Conservation (phyloP, 2,329 filamentous ascomycete genomes). For the Lasiodiplodia citricola region DNA sequence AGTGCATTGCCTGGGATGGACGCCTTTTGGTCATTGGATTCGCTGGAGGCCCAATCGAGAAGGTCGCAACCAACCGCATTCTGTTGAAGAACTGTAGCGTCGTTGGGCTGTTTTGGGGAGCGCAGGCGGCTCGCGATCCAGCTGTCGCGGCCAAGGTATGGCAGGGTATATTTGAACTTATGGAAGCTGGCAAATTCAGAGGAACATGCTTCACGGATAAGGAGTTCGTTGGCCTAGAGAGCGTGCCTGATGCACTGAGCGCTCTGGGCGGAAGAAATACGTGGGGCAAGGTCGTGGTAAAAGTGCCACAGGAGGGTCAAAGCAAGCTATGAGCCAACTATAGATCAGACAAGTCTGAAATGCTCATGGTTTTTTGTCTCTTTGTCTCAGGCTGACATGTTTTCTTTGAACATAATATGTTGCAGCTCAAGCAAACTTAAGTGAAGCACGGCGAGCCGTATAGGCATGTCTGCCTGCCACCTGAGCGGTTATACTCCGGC, state of each 20-base stretch:
- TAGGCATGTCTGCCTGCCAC: neutral
- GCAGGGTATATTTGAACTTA: constrained; percentile 79
- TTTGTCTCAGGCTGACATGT: neutral
- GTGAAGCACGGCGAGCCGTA: too few species aligned
- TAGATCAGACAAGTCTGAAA: neutral
- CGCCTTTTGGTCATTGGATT: constrained; percentile 88
- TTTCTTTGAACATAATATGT: neutral
- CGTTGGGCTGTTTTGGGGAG: constrained; percentile 91
- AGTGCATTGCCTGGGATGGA: constrained; percentile 93
- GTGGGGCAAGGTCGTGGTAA: constrained; percentile 96
- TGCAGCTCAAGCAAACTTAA: neutral
- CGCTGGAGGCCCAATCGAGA: constrained; percentile 84
- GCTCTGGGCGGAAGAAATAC: constrained; percentile 81
- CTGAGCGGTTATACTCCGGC: neutral
- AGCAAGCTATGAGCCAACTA: constrained; percentile 39
- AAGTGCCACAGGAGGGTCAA: constrained; percentile 67
- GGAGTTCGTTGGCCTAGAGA: constrained; percentile 82
- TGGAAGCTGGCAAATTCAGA: constrained; percentile 77
- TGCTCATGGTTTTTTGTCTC: neutral
- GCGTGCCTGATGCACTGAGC: constrained; percentile 74
- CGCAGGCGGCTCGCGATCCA: constrained; percentile 75
- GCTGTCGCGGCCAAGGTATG: constrained; percentile 76
- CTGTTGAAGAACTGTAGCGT: constrained; percentile 91
- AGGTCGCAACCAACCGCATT: constrained; percentile 90
- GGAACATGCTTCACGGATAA: constrained; percentile 83